Evolutionary conservation across 2,329 filamentous ascomycete genomes (phyloP).

Genomic region (Cladosporium colombiae): DNA sequence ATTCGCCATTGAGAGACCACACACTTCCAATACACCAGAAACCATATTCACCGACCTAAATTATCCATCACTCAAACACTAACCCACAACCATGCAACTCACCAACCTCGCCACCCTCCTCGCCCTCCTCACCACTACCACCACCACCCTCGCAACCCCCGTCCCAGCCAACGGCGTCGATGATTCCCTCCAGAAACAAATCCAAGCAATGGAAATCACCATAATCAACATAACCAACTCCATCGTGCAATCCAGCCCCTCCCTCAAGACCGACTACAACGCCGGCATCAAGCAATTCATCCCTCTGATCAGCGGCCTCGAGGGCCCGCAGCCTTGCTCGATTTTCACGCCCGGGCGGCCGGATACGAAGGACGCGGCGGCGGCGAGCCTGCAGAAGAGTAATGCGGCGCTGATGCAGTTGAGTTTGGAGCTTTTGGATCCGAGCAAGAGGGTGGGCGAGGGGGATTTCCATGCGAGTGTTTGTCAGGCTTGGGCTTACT

Average conservation of each 20-base stretch:
- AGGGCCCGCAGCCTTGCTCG: constrained; percentile 18
- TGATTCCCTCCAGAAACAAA: constrained; percentile 13
- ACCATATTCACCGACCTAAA: neutral
- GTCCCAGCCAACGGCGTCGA: constrained; percentile 1
- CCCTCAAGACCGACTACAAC: neutral
- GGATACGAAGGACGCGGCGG: constrained; percentile 1
- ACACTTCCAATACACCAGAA: too few relatives aligned
- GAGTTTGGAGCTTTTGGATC: constrained; percentile 7
- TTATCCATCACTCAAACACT: neutral
- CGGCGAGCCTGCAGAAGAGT: constrained; percentile 7
- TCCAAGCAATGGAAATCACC: constrained; percentile 10
- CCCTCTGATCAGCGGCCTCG: neutral
- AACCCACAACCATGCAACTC: neutral
- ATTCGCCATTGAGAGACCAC: neutral
- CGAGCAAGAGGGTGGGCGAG: constrained; percentile 6
- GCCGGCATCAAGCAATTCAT: constrained; percentile 11
- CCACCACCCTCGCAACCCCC: neutral
- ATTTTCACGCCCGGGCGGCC: constrained; percentile 12
- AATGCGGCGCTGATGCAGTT: constrained; percentile 8
- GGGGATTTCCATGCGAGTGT: constrained; percentile 12
- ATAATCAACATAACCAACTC: constrained; percentile 16
- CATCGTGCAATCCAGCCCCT: constrained; percentile 5
- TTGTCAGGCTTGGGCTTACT: constrained; percentile 14
- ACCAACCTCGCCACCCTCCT: neutral
- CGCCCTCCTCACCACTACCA: constrained; percentile 4